Conservation (phyloP, 306 rosid species). For the Rubus parviflorus region DNA sequence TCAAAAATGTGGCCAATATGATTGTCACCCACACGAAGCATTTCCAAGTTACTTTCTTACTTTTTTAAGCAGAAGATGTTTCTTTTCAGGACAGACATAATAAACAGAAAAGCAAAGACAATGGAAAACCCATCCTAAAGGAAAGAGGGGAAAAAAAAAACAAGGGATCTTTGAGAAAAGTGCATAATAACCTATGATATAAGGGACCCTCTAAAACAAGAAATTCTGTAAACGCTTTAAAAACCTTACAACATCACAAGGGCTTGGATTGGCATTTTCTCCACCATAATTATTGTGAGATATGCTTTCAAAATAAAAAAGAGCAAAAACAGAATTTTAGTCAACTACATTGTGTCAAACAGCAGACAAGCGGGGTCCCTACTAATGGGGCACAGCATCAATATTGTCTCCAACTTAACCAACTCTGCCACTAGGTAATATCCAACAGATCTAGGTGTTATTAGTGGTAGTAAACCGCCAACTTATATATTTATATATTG, state of each 20-base stretch:
- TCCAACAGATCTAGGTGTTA: no score
- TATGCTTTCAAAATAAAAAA: not conserved
- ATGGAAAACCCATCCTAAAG: not conserved
- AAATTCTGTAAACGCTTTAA: not conserved
- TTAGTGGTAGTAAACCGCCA: no score
- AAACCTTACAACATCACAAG: not conserved
- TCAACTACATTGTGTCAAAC: no score
- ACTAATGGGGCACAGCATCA: no score
- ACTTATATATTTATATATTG: no score
- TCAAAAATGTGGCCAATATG: slow-evolving; percentile 1
- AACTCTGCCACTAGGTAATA: no score
- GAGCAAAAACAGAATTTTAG: no score
- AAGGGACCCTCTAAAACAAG: not conserved
- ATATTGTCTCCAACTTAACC: no score
- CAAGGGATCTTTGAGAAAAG: not conserved
- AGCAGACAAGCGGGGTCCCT: no score
- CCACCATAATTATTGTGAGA: no score
- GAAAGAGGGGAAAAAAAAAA: not conserved
- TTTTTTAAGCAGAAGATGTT: not conserved
- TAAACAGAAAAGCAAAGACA: not conserved
- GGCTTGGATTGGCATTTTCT: no score
- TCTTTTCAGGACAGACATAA: not conserved
- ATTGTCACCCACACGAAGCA: slow-evolving; percentile 5
- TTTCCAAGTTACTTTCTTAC: not conserved
- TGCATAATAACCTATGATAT: not conserved